These are phyloP conservation scores for Epichloe gansuensis DNA, from an alignment of 2,329 filamentous ascomycete genomes.

Conservation along the genomic window DNA sequence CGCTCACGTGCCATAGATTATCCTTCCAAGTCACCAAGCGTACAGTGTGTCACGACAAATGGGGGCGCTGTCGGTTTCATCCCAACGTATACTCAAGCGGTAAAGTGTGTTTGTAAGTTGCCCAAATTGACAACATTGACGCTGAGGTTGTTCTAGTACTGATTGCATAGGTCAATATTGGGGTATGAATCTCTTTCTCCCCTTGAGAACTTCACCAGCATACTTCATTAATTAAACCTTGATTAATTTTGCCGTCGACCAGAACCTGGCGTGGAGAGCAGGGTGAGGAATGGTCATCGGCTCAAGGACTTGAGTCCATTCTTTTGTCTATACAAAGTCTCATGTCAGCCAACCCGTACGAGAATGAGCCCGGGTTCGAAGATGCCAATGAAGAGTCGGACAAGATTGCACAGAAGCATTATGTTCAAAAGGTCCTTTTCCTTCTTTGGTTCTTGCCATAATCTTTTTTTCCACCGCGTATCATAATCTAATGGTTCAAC, in stretches of 20 bases:
- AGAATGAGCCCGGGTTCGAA: conserved; percentile 93
- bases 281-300: conserved; percentile 92
- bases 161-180: conserved; percentile 56
- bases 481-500: background rate
- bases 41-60: conserved; percentile 73
- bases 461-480: background rate
- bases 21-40: conserved; percentile 52
- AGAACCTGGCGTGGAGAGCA: conserved; percentile 88
- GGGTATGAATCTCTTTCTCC: conserved; percentile 43
- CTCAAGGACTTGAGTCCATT: conserved; percentile 88
- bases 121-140: background rate
- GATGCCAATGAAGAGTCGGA: conserved; percentile 55
- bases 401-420: conserved; percentile 61
- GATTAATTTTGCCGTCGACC: conserved; percentile 5
- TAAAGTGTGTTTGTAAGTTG: conserved; percentile 77
- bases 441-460: background rate
- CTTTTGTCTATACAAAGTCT: conserved; percentile 92
- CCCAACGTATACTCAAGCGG: conserved; percentile 90
- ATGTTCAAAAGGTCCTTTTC: conserved; percentile 59
- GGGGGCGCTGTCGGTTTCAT: conserved; percentile 80
- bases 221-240: background rate
- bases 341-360: conserved; percentile 87
- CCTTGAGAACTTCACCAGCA: background rate
- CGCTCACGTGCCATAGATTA: conserved; percentile 51
- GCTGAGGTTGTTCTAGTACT: background rate